These are phyloP conservation scores for Musa troglodytarum DNA, from an alignment of 176 grass and related monocot species.

Conservation along the genomic window DNA sequence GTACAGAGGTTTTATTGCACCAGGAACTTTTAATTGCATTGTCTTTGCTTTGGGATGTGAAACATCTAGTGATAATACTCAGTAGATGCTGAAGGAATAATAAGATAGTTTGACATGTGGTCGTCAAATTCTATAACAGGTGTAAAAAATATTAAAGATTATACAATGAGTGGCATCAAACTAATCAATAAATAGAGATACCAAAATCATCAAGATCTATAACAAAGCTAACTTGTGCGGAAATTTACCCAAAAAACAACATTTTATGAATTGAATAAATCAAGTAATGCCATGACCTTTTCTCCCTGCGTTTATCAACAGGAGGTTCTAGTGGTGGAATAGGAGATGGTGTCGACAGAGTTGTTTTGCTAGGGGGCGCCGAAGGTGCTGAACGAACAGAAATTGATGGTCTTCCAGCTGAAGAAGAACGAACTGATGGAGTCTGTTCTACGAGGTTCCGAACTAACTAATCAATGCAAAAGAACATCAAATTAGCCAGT, in stretches of 20 bases:
- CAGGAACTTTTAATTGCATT: not conserved
- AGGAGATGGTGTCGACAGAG: conserved; percentile 39
- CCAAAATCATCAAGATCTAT: not conserved
- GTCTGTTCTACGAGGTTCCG: conserved; percentile 77
- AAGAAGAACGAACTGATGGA: conserved; percentile 60
- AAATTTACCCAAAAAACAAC: not conserved
- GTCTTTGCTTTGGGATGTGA: not conserved
- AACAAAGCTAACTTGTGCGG: not conserved
- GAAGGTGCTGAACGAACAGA: conserved; percentile 50
- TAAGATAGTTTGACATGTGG: too few species aligned
- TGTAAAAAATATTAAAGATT: not conserved
- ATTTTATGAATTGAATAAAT: not conserved
- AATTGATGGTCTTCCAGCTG: conserved; percentile 57
- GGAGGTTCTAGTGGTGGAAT: conserved; percentile 64
- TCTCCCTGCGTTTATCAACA: conserved; percentile 35
- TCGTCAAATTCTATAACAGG: too few species aligned
- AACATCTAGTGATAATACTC: not conserved
- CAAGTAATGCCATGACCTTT: conserved; percentile 33
- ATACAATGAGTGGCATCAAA: not conserved
- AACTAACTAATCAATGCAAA: conserved; percentile 87
- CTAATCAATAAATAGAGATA: not conserved
- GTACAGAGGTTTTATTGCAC: not conserved
- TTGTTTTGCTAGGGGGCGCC: conserved; percentile 79
- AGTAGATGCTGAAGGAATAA: too few species aligned
- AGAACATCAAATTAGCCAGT: conserved; percentile 37